These are phyloP conservation scores for Aspergillus brasiliensis DNA, from an alignment of 2,329 filamentous ascomycete species.

Conservation along the genomic window DNA sequence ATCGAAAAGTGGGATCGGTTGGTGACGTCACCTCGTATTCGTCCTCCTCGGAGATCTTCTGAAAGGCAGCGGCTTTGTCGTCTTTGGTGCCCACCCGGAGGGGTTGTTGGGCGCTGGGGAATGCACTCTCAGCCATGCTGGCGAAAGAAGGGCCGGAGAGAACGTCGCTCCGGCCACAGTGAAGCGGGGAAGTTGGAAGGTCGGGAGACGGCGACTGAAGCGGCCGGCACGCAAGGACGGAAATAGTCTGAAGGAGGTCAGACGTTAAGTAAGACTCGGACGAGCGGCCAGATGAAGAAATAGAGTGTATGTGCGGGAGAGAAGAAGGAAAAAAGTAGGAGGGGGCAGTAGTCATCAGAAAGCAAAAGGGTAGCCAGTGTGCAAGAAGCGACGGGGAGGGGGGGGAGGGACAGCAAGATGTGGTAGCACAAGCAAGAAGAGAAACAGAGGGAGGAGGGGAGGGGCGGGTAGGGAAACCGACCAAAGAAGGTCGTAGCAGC, in stretches of 20 bases:
- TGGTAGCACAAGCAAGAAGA: constrained; percentile 5
- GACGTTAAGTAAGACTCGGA: constrained; percentile 18
- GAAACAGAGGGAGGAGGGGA: constrained; percentile 20
- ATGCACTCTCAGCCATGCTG: constrained; percentile 69
- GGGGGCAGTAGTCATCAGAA: constrained; percentile 6
- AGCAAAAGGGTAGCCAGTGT: background rate
- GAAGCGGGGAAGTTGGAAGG: constrained; percentile 44
- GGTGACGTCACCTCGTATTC: constrained; percentile 79
- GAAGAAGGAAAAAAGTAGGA: background rate
- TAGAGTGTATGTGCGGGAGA: background rate
- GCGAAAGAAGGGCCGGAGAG: constrained; percentile 30
- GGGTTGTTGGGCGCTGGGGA: constrained; percentile 81
- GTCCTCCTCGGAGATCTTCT: constrained; percentile 77
- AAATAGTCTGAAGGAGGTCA: constrained; percentile 68
- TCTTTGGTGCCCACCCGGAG: constrained; percentile 74
- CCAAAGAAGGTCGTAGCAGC: constrained; percentile 9
- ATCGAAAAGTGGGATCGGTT: constrained; percentile 63
- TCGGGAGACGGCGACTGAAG: constrained; percentile 66
- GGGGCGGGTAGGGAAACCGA: constrained; percentile 28
- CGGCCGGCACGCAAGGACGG: constrained; percentile 55
- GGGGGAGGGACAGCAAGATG: background rate
- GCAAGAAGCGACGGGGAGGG: background rate
- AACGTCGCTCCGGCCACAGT: constrained; percentile 30
- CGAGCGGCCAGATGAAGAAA: background rate
- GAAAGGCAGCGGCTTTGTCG: constrained; percentile 53